Evolutionary conservation across 164 flowering plant genomes (phyloP), one percentile per base, ranked within the genome.

Genomic region (Umbellularia californica): DNA sequence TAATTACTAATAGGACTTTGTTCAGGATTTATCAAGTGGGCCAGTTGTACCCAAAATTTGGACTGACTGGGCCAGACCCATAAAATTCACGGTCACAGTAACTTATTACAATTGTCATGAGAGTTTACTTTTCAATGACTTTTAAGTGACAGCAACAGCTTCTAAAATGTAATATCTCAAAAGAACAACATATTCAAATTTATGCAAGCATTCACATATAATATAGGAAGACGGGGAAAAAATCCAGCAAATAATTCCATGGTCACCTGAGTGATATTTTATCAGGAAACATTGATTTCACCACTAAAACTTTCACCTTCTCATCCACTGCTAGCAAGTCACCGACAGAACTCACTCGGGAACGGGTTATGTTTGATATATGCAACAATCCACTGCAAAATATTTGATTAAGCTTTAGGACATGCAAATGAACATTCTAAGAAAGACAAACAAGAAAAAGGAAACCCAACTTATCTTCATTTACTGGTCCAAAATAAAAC

Each of bases 251-350:
- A 7, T 7, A 5, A 67, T 24, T 60, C 23, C 68, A 65, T 9
- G 63, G 72, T 91, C 96, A 93, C 99, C 99, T 95, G 68, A 95
- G 88, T 75, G 97, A 85, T 70, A 93, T 93, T 79, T 93, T 95
- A 77, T 81, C 92, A 25, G 93, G 94, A 82, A 90, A 83, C 82
- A 81, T 82, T 9, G 96, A 90, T 85, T 85, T 92, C 83, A 92
- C 89, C 66, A 95, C 96, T 60, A 93, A 79, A 78, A 87, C 98
- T 83, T 92, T 95, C 62, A 95, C 88, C 79, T 85, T 88, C 80
- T 93, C 99, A 78, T 77, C 90, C 72, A 89, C 88, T 24, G 83
- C 70, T 63, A 95, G 82, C 74, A 90, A 47, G 72, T 93, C 95
- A 70, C 77, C 76, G 41, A 93, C 87, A 51, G 99, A 88, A 67